phyloP scores from a whole-genome alignment of 495 filamentous ascomycete species.

The Podospora australis region DNA sequence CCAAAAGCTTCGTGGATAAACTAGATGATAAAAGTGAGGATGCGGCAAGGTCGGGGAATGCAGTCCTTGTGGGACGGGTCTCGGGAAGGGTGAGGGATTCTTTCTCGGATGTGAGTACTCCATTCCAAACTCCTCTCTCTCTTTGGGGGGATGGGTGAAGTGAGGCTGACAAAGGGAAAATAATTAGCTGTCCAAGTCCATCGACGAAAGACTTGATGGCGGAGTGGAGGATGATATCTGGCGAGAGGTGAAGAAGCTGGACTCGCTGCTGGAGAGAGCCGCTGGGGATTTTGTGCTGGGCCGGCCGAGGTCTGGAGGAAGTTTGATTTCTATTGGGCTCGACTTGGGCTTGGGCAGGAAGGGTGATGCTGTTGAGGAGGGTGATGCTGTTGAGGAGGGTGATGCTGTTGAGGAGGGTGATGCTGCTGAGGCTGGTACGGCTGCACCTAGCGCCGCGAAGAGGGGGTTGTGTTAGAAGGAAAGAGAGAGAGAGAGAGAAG shows the following conservation, averaged over 20 bases:
- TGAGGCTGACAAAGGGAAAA: neutral
- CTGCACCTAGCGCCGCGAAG: no score
- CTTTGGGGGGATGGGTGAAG: neutral
- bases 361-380: no score
- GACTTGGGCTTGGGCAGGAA: neutral
- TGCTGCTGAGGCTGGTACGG: no score
- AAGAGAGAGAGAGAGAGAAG: no score
- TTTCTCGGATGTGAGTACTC: neutral
- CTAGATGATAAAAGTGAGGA: neutral
- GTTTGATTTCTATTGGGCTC: neutral
- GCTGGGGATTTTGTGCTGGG: neutral
- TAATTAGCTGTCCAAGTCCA: neutral
- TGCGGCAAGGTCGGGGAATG: neutral
- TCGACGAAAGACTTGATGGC: neutral
- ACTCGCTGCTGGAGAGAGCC: neutral
- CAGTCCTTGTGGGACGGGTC: no score
- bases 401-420: no score
- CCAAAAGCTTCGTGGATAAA: no score
- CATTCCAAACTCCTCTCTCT: no score
- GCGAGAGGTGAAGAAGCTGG: neutral
- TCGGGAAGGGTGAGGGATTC: neutral
- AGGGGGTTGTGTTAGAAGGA: no score
- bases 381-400: no score
- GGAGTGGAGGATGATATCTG: neutral
- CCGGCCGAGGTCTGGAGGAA: neutral